These are phyloP conservation scores for Blastobotrys chiropterorum DNA, from an alignment of 805 yeast genomes.

Conservation along the genomic window DNA sequence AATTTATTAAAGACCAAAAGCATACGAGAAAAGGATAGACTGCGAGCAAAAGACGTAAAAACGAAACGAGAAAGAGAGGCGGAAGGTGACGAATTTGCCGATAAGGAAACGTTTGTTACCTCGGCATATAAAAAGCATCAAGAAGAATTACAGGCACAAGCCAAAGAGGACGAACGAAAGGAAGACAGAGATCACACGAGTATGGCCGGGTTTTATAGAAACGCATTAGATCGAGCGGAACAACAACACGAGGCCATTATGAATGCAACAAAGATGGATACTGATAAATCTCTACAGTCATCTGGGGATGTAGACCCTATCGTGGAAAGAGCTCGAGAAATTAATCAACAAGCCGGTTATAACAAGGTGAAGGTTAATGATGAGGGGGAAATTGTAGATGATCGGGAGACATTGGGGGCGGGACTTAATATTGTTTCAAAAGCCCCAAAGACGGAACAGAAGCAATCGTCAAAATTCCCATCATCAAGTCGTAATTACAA, in stretches of 20 bases:
- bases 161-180: constrained; percentile 14
- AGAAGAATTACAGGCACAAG: constrained; percentile 25
- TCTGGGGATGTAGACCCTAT: constrained; percentile 12
- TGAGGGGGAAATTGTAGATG: constrained; percentile 25
- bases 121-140: constrained; percentile 39
- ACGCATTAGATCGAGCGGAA: constrained; percentile 20
- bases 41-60: constrained; percentile 35
- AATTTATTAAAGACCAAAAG: constrained; percentile 40
- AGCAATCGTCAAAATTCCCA: background rate
- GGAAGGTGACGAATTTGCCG: constrained; percentile 36
- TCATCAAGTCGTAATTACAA: constrained; percentile 2
- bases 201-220: constrained; percentile 17
- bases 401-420: constrained; percentile 22
- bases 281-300: constrained; percentile 1
- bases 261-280: constrained; percentile 3
- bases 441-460: constrained; percentile 4
- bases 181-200: constrained; percentile 12
- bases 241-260: constrained; percentile 16
- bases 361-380: constrained; percentile 22
- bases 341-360: constrained; percentile 19
- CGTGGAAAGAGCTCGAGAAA: constrained; percentile 16
- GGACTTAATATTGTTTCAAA: constrained; percentile 22
- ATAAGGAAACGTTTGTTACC: constrained; percentile 44
- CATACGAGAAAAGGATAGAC: constrained; percentile 41
- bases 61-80: constrained; percentile 34